Conservation (phyloP, 2,329 filamentous ascomycete genomes). For the Botrytis tulipae region DNA sequence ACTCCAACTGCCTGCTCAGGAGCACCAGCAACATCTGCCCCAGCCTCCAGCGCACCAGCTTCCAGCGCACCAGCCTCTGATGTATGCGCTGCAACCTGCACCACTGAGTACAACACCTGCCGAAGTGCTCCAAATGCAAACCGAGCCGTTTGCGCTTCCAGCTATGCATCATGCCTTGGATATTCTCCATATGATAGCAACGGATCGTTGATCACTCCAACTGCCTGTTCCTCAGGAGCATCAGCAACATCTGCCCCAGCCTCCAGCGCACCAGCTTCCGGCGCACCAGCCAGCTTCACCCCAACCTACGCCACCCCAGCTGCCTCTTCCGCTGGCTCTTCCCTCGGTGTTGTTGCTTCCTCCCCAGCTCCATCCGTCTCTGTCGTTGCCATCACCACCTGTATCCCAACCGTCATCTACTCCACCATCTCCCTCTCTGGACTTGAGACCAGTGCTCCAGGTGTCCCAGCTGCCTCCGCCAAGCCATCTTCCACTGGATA, state of each 20-base stretch:
- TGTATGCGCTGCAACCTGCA: too few species aligned
- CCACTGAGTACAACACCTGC: too few species aligned
- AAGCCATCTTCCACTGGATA: constrained; percentile 21
- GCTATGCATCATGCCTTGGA: too few species aligned
- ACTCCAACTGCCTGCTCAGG: too few species aligned
- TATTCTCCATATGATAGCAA: too few species aligned
- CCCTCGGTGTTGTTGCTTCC: not conserved
- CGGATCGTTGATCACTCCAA: too few species aligned
- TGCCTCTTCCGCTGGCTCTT: not conserved
- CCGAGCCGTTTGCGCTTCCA: too few species aligned
- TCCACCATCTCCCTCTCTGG: constrained; percentile 19
- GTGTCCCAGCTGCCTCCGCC: not conserved
- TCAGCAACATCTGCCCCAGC: not conserved
- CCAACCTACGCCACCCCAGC: not conserved
- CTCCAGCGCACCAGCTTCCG: not conserved
- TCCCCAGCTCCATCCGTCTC: constrained; percentile 5
- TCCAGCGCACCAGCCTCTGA: not conserved
- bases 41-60: not conserved
- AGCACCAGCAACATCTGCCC: not conserved
- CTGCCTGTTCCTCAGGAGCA: too few species aligned
- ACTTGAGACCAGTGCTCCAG: not conserved
- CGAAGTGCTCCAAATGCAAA: too few species aligned
- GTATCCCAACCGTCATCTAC: constrained; percentile 24
- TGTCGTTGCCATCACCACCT: constrained; percentile 22
- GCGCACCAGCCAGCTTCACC: not conserved